Base-by-base conservation (phyloP, 306 rosid genomes). In the Delonix regia region DNA sequence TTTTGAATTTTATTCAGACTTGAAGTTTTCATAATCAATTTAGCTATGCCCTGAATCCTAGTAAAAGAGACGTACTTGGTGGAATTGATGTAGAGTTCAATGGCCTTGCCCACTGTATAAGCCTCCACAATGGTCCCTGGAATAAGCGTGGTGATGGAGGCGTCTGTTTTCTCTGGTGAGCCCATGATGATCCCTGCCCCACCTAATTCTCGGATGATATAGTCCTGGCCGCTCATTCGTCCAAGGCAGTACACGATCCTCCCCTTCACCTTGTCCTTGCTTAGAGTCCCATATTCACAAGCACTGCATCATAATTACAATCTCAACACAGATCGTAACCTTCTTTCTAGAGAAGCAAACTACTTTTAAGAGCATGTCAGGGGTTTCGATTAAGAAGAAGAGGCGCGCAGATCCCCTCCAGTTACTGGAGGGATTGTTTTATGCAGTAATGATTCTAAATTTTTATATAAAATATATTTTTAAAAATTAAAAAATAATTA, bases 191-290 rank as follows among this genome's bases (percentile, higher is more conserved):
- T 61, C 44, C 97, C 98, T 27, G 71, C 81, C 16, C 97, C 97
- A 13, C 85, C 90, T 12, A 80, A 60, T 5, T 81, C 78, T 30
- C 79, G 41, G 33, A 94, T 90, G 79, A 56, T 77, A 51, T 19
- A 19, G 74, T 92, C 97, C 66, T 78, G 89, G 25, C 33, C 21
- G 12, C 69, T 76, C 4, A 70, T 2, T 6, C 74, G 75, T 6
- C 87, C 94, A 45, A 22, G 9, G 80, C 98, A 94, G 71, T 81
- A 88, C 84, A 92, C 92, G 56, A 92, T 88, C 74, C 34, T 94
- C 2, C 97, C 97, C 83, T 51, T 75, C 86, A 94, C 97, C 69
- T 81, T 85, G 68, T 84, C 64, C 83, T 76, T 10, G 77, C 49
- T 67, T 16, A 94, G 68, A 12, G 90, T 87, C 76, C 87, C 88